Percentiles rank a stretch among this genome's conserved stretches.
Conservation (phyloP, 805 yeast species). For the Scheffersomyces amazonensis region DNA sequence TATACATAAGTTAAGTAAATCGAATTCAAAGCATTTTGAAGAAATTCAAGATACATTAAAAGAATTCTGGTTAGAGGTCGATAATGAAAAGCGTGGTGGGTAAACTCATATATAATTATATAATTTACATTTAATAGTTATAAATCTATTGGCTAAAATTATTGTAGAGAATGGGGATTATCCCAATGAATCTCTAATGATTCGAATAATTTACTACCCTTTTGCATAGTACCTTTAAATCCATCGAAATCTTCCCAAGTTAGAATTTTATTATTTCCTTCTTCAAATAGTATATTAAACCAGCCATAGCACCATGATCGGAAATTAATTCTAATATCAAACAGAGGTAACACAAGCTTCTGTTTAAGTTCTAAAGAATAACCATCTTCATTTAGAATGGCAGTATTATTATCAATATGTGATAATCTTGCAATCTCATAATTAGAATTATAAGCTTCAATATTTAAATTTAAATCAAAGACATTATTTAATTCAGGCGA, state of each 20-base stretch:
- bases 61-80: constrained; percentile 26
- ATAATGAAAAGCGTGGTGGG: constrained; percentile 25
- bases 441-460: not conserved
- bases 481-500: not conserved
- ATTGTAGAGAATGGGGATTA: no score
- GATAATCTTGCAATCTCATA: not conserved
- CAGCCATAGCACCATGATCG: constrained; percentile 5
- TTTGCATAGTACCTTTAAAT: constrained; percentile 53
- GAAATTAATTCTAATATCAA: not conserved
- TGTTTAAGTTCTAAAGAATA: not conserved
- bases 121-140: no score
- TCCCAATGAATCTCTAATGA: constrained; percentile 40
- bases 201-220: constrained; percentile 56
- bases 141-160: no score
- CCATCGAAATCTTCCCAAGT: constrained; percentile 60
- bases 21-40: constrained; percentile 16
- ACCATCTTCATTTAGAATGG: not conserved
- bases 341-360: not conserved
- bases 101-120: constrained; percentile 3
- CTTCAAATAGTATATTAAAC: constrained; percentile 44
- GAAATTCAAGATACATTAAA: constrained; percentile 20
- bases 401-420: not conserved
- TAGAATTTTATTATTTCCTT: constrained; percentile 4
- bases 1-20: constrained; percentile 13
- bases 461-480: not conserved